Percentiles rank a stretch among this genome's conserved stretches.
Conservation (phyloP, 768 basidiomycete genomes). For the Cantharellus anzutake region DNA sequence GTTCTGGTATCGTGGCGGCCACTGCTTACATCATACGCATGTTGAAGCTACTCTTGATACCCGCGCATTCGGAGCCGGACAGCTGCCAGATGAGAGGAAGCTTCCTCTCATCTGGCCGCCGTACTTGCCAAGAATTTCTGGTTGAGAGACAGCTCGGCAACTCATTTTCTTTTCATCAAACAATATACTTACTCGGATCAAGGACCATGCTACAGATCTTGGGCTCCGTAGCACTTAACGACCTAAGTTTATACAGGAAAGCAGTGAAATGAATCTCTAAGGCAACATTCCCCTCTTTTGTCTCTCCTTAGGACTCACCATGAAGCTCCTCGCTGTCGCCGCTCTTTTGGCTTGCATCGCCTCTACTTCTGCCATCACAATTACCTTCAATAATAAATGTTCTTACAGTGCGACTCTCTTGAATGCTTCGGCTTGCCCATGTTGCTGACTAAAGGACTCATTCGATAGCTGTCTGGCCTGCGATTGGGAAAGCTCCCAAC, state of each 20-base stretch:
- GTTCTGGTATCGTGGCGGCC: too few relatives aligned
- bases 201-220: not conserved
- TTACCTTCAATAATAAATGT: not conserved
- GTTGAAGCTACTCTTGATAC: not conserved
- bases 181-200: not conserved
- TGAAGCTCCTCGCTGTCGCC: not conserved
- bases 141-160: not conserved
- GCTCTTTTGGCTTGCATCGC: not conserved
- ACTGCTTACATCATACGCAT: not conserved
- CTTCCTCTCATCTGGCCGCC: too few relatives aligned
- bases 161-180: not conserved
- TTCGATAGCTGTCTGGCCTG: constrained; percentile 1
- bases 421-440: not conserved
- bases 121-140: not conserved
- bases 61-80: not conserved
- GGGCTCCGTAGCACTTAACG: too few relatives aligned
- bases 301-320: not conserved
- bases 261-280: too few relatives aligned
- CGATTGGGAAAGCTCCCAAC: constrained; percentile 1
- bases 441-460: not conserved
- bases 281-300: not conserved
- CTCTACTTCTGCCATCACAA: not conserved
- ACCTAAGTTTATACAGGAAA: too few relatives aligned
- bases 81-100: not conserved
- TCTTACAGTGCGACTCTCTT: not conserved